Base-by-base conservation (phyloP, 345 rosid genomes). In the Noccaea bulbosa region DNA sequence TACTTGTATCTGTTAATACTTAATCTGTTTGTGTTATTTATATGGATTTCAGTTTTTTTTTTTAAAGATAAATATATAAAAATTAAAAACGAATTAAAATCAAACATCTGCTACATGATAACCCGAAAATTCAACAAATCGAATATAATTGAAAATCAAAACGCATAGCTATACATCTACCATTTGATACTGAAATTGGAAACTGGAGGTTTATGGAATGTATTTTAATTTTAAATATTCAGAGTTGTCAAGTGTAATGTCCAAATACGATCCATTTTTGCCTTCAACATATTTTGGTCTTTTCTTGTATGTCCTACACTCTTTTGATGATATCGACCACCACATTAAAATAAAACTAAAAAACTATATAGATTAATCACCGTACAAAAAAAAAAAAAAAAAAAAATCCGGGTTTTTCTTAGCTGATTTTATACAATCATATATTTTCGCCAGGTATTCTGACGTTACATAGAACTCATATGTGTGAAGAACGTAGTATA, bases 271-370 rank as follows among this genome's bases (percentile, higher is more conserved):
- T 65, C 46, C 67, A n/a, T 57, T 57, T 39, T 49, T 65, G 60
- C 53, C 60, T 49, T 66, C 45, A 57, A 56, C 52, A 38, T 17
- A 35, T 73, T 65, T 73, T 50, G 46, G 67, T 58, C 2, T 50
- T 59, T 51, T 49, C 67, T 40, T 50, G 16, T 49, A 66, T 58
- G 67, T 11, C 72, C 62, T 57, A 74, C 77, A 33, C 6, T 58
- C 72, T 60, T 66, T 66, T 50, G 40, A 49, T 41, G 65, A 58
- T 27, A 73, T 58, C 22, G 61, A 66, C 72, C 15, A 48, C 66
- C 59, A 34, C 22, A 38, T 40, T 48, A 57, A 32, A 48, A 5
- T 3, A 10, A 33, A n/a, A 4, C 4, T 4, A 22, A 35, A n/a
- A n/a, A 57, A 3, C 4, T 12, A 46, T 11, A 43, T 27, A 27